These are phyloP conservation scores for Calonectria pauciramosa DNA, from an alignment of 2,329 filamentous ascomycete species.

Conservation along the genomic window DNA sequence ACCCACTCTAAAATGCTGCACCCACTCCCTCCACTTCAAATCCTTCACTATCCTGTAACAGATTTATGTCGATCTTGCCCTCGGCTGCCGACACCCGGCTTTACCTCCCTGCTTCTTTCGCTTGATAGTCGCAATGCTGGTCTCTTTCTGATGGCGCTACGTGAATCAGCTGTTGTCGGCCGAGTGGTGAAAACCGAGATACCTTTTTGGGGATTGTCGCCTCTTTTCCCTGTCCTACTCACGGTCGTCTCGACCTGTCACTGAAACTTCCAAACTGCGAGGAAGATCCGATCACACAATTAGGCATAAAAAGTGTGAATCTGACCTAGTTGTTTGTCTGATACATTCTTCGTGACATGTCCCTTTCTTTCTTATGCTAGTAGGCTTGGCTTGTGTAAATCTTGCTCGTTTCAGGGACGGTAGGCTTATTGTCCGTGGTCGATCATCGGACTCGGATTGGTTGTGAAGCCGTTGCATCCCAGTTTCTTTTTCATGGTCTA, in stretches of 20 bases:
- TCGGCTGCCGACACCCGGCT: not conserved
- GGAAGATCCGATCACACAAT: not conserved
- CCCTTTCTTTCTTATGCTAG: not conserved
- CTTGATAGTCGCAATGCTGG: not conserved
- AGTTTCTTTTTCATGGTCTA: not conserved
- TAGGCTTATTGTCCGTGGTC: not conserved
- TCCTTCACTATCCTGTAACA: not conserved
- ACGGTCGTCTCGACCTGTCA: not conserved
- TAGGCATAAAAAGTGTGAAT: not conserved
- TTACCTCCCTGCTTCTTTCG: not conserved
- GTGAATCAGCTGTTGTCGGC: not conserved
- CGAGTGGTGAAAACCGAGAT: not conserved
- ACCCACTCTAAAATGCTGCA: conserved; percentile 1
- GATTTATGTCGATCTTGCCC: not conserved
- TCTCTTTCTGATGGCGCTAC: not conserved
- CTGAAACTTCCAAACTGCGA: not conserved
- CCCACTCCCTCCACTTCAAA: not conserved
- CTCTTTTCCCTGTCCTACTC: not conserved
- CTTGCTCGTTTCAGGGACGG: not conserved
- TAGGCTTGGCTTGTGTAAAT: not conserved
- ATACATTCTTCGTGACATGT: no score
- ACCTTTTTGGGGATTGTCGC: not conserved
- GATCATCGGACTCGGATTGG: not conserved
- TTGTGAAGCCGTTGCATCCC: not conserved
- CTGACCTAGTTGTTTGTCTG: not conserved